These are phyloP conservation scores for Mortierella hygrophila DNA, from an alignment of 192 early-diverging fungal species.

Conservation along the genomic window DNA sequence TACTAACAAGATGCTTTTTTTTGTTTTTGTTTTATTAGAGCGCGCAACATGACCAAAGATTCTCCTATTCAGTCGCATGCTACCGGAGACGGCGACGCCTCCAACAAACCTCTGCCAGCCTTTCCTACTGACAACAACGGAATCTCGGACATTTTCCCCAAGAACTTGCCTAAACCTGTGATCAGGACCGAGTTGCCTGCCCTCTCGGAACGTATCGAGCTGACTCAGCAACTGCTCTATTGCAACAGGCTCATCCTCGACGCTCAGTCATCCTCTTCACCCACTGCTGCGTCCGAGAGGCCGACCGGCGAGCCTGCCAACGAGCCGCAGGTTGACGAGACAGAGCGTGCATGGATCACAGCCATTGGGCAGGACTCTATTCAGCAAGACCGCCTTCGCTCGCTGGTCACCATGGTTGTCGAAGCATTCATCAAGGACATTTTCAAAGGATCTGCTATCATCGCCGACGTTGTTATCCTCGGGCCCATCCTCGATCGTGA, in stretches of 20 bases:
- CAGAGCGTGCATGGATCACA: neutral
- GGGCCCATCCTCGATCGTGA: neutral
- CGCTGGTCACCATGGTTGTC: neutral
- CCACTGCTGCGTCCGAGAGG: too few relatives aligned
- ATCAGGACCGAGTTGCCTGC: neutral
- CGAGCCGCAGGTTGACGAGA: neutral
- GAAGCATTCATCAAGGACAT: neutral
- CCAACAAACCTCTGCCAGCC: neutral
- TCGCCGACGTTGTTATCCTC: neutral
- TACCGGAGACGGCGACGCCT: too few relatives aligned
- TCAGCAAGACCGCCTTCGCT: neutral
- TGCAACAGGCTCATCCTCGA: neutral
- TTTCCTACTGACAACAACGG: neutral
- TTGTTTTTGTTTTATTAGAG: too few relatives aligned
- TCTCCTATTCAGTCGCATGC: too few relatives aligned
- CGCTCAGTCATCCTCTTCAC: neutral
- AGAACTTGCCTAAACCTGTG: neutral
- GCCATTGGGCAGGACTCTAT: neutral
- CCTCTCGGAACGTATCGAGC: neutral
- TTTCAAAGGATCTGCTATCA: neutral
- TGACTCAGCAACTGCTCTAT: neutral
- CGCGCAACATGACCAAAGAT: too few relatives aligned
- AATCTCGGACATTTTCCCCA: neutral
- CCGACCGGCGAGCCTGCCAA: too few relatives aligned
- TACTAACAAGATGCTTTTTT: too few relatives aligned